Conservation (phyloP, 1,284 basidiomycete genomes). For the Malassezia pachydermatis region DNA sequence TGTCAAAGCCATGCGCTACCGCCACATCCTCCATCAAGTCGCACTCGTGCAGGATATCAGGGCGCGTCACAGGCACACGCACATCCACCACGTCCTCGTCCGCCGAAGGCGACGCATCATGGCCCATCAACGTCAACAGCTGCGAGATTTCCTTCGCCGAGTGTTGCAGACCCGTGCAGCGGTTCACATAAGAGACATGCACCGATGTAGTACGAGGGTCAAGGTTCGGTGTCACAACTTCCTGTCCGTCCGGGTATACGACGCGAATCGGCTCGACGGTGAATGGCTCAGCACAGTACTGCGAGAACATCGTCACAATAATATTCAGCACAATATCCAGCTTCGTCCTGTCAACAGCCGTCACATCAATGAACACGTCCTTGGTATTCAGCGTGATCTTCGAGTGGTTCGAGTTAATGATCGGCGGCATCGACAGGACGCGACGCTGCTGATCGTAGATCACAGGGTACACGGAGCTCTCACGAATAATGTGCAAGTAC, state of each 20-base stretch:
- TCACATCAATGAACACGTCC: conserved; percentile 93
- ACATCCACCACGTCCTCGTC: conserved; percentile 61
- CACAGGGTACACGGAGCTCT: conserved; percentile 92
- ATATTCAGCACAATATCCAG: conserved; percentile 89
- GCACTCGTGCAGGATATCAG: conserved; percentile 95
- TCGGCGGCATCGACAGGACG: conserved; percentile 93
- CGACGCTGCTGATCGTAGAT: conserved; percentile 81
- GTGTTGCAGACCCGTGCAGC: conserved; percentile 76
- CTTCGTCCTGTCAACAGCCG: conserved; percentile 95
- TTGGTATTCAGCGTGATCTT: conserved; percentile 90
- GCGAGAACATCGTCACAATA: conserved; percentile 89
- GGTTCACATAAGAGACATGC: conserved; percentile 82
- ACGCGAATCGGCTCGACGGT: conserved; percentile 48
- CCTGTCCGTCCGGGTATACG: conserved; percentile 53
- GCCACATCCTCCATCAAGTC: conserved; percentile 98
- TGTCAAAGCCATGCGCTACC: conserved; percentile 96
- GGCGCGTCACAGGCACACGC: conserved; percentile 75
- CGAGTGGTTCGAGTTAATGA: conserved; percentile 58
- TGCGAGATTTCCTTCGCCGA: conserved; percentile 56
- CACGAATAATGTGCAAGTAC: conserved; percentile 84
- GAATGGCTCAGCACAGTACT: conserved; percentile 85
- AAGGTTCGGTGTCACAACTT: conserved; percentile 70
- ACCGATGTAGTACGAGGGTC: conserved; percentile 63
- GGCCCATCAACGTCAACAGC: conserved; percentile 65
- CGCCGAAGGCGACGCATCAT: conserved; percentile 26